Evolutionary conservation across 2,329 filamentous ascomycete genomes (phyloP).

Genomic region (Aspergillus clavatus): DNA sequence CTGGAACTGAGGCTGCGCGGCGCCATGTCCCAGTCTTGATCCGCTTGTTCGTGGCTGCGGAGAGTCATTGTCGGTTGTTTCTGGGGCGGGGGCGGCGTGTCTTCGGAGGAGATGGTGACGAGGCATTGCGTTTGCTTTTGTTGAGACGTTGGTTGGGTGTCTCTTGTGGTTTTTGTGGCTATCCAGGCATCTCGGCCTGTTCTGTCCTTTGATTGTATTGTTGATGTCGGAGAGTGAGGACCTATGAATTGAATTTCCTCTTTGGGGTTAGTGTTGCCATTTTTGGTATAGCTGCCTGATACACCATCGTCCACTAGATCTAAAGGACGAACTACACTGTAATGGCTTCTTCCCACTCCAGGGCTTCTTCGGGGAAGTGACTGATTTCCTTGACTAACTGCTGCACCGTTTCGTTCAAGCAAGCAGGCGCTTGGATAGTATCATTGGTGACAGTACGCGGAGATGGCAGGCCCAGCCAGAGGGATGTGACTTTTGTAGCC

Average conservation of each 20-base stretch:
- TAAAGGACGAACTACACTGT: no score
- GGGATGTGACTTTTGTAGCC: no score
- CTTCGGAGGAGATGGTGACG: conserved; percentile 18
- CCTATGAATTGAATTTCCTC: not conserved
- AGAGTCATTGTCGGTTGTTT: conserved; percentile 2
- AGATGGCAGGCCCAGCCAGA: no score
- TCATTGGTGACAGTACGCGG: no score
- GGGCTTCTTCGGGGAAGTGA: no score
- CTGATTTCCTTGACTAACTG: no score
- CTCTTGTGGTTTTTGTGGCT: not conserved
- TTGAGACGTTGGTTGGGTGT: not conserved
- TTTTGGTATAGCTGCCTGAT: no score
- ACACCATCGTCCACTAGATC: no score
- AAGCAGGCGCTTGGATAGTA: no score
- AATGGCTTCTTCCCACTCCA: no score
- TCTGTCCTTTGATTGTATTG: not conserved
- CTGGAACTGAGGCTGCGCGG: conserved; percentile 24
- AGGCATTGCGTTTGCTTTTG: conserved; percentile 15
- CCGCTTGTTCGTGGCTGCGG: conserved; percentile 8
- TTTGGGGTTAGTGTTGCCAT: not conserved
- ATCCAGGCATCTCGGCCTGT: not conserved
- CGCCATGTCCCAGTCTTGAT: conserved; percentile 12
- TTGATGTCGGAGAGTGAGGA: no score
- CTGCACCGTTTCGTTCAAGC: no score
- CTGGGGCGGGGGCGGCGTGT: conserved; percentile 5